Conservation (phyloP, 257 asterid species). For the Fraxinus americana region DNA sequence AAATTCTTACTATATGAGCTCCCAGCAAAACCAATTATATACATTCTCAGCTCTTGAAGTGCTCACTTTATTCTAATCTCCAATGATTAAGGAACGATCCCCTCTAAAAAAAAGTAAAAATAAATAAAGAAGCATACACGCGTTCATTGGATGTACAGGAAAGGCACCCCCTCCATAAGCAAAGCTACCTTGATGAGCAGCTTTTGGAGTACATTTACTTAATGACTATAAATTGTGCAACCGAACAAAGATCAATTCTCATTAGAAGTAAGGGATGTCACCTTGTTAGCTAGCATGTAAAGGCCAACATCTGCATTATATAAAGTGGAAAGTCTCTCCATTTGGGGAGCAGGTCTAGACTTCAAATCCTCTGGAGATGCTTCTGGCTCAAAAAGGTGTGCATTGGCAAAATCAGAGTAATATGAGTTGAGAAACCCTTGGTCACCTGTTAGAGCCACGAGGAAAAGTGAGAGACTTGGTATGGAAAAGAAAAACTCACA, state of each 20-base stretch:
- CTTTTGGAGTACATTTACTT: conserved; percentile 7
- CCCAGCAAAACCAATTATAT: conserved; percentile 9
- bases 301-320: conserved; percentile 99
- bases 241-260: conserved; percentile 14
- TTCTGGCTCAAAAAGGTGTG: conserved; percentile 80
- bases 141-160: conserved; percentile 5
- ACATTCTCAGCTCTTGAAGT: conserved; percentile 4
- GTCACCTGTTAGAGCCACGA: conserved; percentile 67
- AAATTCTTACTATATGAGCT: neutral
- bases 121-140: conserved; percentile 10
- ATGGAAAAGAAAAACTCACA: conserved; percentile 17
- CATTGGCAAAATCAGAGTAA: conserved; percentile 85
- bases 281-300: conserved; percentile 99
- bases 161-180: conserved; percentile 21
- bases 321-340: conserved; percentile 97
- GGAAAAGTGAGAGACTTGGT: conserved; percentile 19
- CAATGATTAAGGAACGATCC: neutral
- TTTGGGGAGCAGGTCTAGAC: conserved; percentile 77
- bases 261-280: conserved; percentile 29
- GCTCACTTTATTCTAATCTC: conserved; percentile 11
- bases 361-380: conserved; percentile 66
- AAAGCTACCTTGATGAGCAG: conserved; percentile 24
- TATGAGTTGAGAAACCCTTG: conserved; percentile 98
- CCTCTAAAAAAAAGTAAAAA: conserved; percentile 10
- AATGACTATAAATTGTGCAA: conserved; percentile 1